These are phyloP conservation scores for Pseudotsuga menziesii DNA, from an alignment of 75 land plant species.

Conservation along the genomic window DNA sequence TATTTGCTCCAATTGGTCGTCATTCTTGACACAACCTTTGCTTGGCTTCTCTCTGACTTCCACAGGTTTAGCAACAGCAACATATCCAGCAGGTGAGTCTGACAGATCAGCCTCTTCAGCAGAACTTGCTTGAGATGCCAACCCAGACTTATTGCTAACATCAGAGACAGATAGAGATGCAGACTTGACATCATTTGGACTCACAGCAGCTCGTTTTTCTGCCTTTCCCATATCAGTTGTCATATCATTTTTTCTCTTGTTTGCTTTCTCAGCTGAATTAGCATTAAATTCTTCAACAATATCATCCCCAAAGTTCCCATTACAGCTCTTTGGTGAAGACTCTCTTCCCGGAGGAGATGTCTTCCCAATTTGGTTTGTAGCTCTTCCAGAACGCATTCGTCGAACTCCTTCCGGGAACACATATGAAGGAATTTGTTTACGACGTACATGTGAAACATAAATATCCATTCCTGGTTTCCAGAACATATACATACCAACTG, in stretches of 20 bases:
- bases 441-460: conserved; percentile 89
- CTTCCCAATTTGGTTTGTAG: conserved; percentile 12
- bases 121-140: conserved; percentile 4
- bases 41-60: background rate
- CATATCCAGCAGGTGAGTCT: background rate
- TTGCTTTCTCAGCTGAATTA: conserved; percentile 10
- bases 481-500: conserved; percentile 56
- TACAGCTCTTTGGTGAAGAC: conserved; percentile 11
- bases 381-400: conserved; percentile 24
- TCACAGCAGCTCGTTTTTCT: conserved; percentile 33
- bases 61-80: background rate
- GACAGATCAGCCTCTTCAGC: background rate
- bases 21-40: conserved; percentile 1
- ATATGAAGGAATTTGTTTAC: conserved; percentile 82
- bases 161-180: conserved; percentile 10
- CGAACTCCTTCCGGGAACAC: conserved; percentile 87
- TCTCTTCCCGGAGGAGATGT: conserved; percentile 1
- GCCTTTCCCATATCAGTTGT: background rate
- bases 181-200: conserved; percentile 11
- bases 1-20: background rate
- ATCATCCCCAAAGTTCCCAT: conserved; percentile 23
- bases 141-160: conserved; percentile 12
- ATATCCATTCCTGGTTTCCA: conserved; percentile 98
- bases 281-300: conserved; percentile 8
- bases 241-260: conserved; percentile 6